These are phyloP conservation scores for Apostasia ramifera DNA, from an alignment of 106 monocot genomes.

Conservation along the genomic window DNA sequence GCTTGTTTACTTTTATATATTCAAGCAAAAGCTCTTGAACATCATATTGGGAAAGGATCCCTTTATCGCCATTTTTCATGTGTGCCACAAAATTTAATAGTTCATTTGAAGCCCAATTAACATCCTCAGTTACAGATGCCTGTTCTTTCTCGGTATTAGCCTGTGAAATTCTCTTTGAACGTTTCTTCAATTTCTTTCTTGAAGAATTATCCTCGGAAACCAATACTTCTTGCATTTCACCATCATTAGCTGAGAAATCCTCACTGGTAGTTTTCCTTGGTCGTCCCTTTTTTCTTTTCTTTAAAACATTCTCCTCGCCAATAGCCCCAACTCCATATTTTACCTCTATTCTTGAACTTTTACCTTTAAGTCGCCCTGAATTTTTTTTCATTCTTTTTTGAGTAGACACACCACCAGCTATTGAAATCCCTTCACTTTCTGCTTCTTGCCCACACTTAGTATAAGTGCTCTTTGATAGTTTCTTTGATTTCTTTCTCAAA, in stretches of 20 bases:
- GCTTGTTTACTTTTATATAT: slow-evolving; percentile 76
- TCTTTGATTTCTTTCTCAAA: slow-evolving; percentile 20
- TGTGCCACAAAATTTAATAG: slow-evolving; percentile 85
- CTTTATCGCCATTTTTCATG: slow-evolving; percentile 77
- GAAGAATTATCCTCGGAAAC: neutral
- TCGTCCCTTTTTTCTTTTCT: slow-evolving; percentile 10
- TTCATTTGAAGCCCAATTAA: slow-evolving; percentile 88
- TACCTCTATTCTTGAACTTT: slow-evolving; percentile 14
- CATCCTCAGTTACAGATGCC: slow-evolving; percentile 25
- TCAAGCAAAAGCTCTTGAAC: slow-evolving; percentile 89
- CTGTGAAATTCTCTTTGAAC: slow-evolving; percentile 11
- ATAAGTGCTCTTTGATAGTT: neutral
- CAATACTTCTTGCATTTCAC: neutral
- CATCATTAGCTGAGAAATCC: slow-evolving; percentile 6
- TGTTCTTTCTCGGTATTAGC: slow-evolving; percentile 16
- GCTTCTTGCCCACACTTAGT: slow-evolving; percentile 13
- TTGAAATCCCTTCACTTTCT: slow-evolving; percentile 21
- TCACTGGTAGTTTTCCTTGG: slow-evolving; percentile 11
- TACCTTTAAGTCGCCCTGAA: slow-evolving; percentile 8
- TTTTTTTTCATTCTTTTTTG: slow-evolving; percentile 33
- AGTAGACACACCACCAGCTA: slow-evolving; percentile 20
- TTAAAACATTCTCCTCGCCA: slow-evolving; percentile 9
- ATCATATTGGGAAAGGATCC: slow-evolving; percentile 72
- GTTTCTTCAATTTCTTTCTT: slow-evolving; percentile 36
- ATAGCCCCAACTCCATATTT: slow-evolving; percentile 7